Evolutionary conservation across 352 stramenopile species (phyloP).

Genomic region (Plasmopara viticola): DNA sequence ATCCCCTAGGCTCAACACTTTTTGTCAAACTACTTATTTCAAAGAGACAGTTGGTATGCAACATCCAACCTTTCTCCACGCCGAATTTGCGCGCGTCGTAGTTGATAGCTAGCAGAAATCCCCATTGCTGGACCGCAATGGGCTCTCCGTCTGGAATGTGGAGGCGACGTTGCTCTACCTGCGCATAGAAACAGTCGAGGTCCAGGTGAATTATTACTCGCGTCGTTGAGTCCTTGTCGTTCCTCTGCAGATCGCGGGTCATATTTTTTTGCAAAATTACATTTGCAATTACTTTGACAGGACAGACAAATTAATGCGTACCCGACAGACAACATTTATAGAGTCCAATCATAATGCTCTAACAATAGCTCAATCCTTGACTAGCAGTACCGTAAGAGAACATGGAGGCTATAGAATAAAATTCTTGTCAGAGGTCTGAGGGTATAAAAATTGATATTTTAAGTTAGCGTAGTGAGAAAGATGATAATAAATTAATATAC

Average conservation of each 20-base stretch:
- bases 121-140: conserved; percentile 81
- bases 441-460: too few relatives aligned
- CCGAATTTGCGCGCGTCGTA: conserved; percentile 72
- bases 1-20: conserved; percentile 36
- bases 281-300: neutral
- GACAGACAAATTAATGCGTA: too few relatives aligned
- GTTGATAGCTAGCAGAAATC: conserved; percentile 77
- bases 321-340: too few relatives aligned
- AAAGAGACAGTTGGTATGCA: conserved; percentile 1
- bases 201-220: conserved; percentile 82
- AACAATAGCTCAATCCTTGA: too few relatives aligned
- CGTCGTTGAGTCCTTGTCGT: conserved; percentile 1
- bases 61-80: conserved; percentile 39
- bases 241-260: neutral
- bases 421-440: too few relatives aligned
- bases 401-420: too few relatives aligned
- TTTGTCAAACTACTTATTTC: neutral
- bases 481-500: too few relatives aligned
- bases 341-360: too few relatives aligned
- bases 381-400: too few relatives aligned
- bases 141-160: conserved; percentile 52
- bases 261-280: neutral
- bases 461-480: too few relatives aligned
- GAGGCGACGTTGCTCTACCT: conserved; percentile 77
- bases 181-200: conserved; percentile 86